Conservation (phyloP, 2,329 filamentous ascomycete species). For the Apiospora malaysiana region DNA sequence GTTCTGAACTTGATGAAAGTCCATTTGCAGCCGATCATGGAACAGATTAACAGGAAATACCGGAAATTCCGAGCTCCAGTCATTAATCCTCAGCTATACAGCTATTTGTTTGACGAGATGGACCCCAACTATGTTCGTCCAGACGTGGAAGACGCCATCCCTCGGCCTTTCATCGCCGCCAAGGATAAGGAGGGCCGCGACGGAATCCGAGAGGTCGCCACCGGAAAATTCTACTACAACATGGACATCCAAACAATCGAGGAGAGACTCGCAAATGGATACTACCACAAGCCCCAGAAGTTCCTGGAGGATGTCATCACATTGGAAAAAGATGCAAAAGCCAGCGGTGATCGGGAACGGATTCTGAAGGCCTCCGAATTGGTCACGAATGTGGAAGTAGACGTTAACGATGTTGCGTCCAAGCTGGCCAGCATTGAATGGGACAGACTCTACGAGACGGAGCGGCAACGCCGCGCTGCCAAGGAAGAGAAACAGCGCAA, state of each 20-base stretch:
- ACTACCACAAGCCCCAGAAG: slow-evolving; percentile 88
- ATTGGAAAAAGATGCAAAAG: slow-evolving; percentile 83
- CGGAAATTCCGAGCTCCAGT: slow-evolving; percentile 84
- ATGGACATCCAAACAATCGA: slow-evolving; percentile 88
- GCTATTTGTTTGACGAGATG: slow-evolving; percentile 84
- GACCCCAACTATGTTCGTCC: slow-evolving; percentile 73
- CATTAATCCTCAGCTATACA: slow-evolving; percentile 74
- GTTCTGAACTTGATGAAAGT: slow-evolving; percentile 88
- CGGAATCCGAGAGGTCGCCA: slow-evolving; percentile 76
- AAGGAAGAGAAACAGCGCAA: slow-evolving; percentile 67
- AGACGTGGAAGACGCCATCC: slow-evolving; percentile 60
- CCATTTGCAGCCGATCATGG: slow-evolving; percentile 92
- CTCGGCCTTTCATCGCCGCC: slow-evolving; percentile 79
- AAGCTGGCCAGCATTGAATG: slow-evolving; percentile 75
- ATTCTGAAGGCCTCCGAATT: slow-evolving; percentile 90
- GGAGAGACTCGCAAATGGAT: slow-evolving; percentile 94
- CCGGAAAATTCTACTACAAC: slow-evolving; percentile 92
- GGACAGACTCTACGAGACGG: slow-evolving; percentile 79
- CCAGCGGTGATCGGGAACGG: slow-evolving; percentile 81
- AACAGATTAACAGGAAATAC: slow-evolving; percentile 90
- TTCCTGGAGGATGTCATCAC: slow-evolving; percentile 88
- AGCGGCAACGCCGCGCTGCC: slow-evolving; percentile 67
- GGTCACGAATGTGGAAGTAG: slow-evolving; percentile 90
- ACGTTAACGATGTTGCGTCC: slow-evolving; percentile 78
- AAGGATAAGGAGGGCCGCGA: slow-evolving; percentile 79